Conservation (phyloP, 371 early-diverging fungal genomes). For the Rhizopus stolonifer region DNA sequence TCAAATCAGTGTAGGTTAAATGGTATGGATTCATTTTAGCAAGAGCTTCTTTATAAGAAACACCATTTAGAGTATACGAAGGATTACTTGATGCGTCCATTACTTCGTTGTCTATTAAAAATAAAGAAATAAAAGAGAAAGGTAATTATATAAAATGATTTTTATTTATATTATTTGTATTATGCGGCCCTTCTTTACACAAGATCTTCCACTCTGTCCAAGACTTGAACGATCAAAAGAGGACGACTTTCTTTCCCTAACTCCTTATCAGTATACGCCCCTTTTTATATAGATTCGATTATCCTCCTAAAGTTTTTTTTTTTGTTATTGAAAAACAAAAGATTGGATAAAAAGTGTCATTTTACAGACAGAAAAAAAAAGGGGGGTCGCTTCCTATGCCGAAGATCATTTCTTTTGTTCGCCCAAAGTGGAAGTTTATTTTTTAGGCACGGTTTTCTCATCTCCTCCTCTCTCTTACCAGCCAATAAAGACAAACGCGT, state of each 20-base stretch:
- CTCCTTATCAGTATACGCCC: too few relatives aligned
- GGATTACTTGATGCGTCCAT: not conserved
- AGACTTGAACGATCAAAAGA: not conserved
- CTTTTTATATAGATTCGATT: not conserved
- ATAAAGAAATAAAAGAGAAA: not conserved
- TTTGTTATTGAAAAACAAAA: not conserved
- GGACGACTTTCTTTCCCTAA: too few relatives aligned
- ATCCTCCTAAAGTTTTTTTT: not conserved
- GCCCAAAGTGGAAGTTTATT: conserved; percentile 25
- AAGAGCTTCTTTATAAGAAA: not conserved
- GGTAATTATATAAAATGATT: not conserved
- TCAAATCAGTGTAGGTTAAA: conserved; percentile 1
- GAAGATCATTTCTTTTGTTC: conserved; percentile 22
- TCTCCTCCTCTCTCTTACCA: too few relatives aligned
- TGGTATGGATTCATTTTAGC: not conserved
- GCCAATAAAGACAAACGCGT: too few relatives aligned
- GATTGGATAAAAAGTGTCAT: not conserved
- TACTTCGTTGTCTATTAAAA: not conserved
- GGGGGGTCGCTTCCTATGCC: too few relatives aligned
- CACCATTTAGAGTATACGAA: not conserved
- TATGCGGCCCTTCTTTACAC: not conserved
- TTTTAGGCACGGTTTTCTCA: too few relatives aligned
- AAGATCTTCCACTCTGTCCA: not conserved
- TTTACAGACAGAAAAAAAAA: too few relatives aligned
- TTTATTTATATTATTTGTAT: not conserved